These are phyloP conservation scores for Rhodamnia argentea DNA, from an alignment of 345 rosid genomes.

Conservation along the genomic window DNA sequence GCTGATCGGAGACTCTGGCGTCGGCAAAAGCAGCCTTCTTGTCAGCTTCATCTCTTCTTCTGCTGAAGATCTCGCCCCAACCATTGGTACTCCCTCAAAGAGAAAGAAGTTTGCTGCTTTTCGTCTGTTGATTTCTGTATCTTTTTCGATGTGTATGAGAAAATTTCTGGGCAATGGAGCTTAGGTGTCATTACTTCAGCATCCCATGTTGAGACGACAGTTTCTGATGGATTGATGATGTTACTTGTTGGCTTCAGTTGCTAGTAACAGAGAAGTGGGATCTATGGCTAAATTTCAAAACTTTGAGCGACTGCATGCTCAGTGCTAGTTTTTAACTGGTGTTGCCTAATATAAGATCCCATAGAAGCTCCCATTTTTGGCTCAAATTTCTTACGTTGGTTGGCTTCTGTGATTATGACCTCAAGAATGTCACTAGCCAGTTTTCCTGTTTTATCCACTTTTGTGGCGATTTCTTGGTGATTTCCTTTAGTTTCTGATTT, in stretches of 20 bases:
- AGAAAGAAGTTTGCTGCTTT: neutral
- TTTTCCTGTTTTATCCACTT: neutral
- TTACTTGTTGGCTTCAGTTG: neutral
- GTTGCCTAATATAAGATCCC: neutral
- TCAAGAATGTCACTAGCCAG: neutral
- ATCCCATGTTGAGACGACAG: neutral
- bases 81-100: slow-evolving; percentile 50
- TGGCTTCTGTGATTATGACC: neutral
- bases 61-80: slow-evolving; percentile 72
- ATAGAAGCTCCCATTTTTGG: neutral
- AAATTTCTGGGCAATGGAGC: neutral
- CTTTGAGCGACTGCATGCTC: neutral
- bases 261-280: neutral
- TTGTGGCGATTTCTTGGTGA: neutral
- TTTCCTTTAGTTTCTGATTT: neutral
- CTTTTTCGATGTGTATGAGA: neutral
- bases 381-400: neutral
- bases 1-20: slow-evolving; percentile 95
- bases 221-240: neutral
- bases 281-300: neutral
- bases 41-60: slow-evolving; percentile 85
- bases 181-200: neutral
- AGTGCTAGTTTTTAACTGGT: neutral
- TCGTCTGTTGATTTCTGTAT: neutral
- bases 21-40: slow-evolving; percentile 95